Evolutionary conservation across 306 rosid species (phyloP).

Genomic region (Quercus engelmannii): DNA sequence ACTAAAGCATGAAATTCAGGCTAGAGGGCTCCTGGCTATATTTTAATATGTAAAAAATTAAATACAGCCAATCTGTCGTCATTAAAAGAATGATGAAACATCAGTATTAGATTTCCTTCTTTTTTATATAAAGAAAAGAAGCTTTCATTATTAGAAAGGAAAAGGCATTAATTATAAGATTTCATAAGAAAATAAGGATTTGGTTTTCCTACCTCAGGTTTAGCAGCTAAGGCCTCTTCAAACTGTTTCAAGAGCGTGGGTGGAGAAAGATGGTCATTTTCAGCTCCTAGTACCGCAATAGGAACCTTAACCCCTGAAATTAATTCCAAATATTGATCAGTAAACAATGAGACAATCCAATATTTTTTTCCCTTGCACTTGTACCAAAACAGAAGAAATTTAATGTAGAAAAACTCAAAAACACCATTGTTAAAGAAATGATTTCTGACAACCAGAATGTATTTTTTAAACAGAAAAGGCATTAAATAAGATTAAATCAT

Average conservation of each 20-base stretch:
- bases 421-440: not conserved
- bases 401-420: not conserved
- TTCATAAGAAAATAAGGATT: not conserved
- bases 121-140: not conserved
- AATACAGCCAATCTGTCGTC: too few species aligned
- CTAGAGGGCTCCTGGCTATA: not conserved
- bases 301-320: conserved; percentile 55
- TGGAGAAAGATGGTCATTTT: conserved; percentile 45
- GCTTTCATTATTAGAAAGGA: not conserved
- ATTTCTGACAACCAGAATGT: not conserved
- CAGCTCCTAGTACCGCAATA: conserved; percentile 56
- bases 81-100: not conserved
- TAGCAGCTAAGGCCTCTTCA: conserved; percentile 50
- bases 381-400: not conserved
- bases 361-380: not conserved
- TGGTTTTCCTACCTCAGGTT: conserved; percentile 40
- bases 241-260: conserved; percentile 57
- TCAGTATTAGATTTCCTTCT: not conserved
- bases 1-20: not conserved
- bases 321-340: conserved; percentile 1
- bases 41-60: not conserved
- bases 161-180: not conserved
- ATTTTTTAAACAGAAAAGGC: too few species aligned
- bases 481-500: not conserved
- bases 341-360: not conserved